Conservation (phyloP, 345 rosid genomes). For the Citrus trifoliata region DNA sequence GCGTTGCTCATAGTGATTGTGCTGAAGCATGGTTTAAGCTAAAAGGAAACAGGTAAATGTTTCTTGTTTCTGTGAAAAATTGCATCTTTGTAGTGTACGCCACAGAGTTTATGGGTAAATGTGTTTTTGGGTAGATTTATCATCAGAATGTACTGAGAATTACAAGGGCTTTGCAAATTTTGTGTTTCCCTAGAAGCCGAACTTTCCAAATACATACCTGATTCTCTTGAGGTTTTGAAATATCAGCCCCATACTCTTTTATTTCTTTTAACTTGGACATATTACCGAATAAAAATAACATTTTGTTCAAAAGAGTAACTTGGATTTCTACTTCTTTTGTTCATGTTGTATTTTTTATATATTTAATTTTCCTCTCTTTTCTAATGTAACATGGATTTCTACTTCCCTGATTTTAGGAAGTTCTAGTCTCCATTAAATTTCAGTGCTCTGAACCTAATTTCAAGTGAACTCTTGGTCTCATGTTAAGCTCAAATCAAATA, state of each 20-base stretch:
- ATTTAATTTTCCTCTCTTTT: neutral
- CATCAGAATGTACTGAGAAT: neutral
- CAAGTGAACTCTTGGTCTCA: neutral
- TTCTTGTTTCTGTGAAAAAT: neutral
- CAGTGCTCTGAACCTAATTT: neutral
- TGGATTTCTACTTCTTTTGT: neutral
- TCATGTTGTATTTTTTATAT: neutral
- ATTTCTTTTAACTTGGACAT: neutral
- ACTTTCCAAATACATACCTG: neutral
- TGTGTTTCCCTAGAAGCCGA: neutral
- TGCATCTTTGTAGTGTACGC: neutral
- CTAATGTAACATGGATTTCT: neutral
- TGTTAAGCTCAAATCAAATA: neutral
- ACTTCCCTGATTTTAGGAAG: neutral
- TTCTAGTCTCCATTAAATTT: neutral
- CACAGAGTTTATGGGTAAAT: neutral
- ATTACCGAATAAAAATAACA: neutral
- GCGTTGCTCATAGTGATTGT: conserved; percentile 71
- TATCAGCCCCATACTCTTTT: neutral
- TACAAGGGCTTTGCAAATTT: neutral
- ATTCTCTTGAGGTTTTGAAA: neutral
- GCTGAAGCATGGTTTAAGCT: conserved; percentile 95
- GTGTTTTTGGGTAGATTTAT: neutral
- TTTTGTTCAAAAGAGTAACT: neutral
- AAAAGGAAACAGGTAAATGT: conserved; percentile 78